phyloP scores from a whole-genome alignment of 352 stramenopile species.

The Globisporangium cystogenes region DNA sequence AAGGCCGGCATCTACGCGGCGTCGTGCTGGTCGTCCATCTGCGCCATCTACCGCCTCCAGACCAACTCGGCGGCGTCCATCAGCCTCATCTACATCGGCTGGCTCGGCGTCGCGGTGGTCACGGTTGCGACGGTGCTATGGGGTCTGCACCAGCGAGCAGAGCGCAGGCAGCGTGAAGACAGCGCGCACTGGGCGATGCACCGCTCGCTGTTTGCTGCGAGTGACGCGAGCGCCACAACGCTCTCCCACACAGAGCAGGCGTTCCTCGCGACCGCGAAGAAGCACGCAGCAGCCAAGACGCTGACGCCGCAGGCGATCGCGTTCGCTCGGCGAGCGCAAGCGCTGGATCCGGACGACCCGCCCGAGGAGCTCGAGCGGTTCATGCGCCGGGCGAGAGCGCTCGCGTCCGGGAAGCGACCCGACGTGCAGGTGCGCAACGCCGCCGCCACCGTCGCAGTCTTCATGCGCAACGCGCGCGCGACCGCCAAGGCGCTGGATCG shows the following conservation, averaged over 20 bases:
- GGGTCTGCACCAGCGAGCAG: conserved; percentile 12
- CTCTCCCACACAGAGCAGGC: conserved; percentile 6
- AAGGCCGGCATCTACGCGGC: conserved; percentile 53
- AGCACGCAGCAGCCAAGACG: background rate
- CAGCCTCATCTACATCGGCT: conserved; percentile 56
- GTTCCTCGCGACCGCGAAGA: conserved; percentile 5
- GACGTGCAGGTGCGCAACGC: conserved; percentile 3
- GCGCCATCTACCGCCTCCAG: conserved; percentile 34
- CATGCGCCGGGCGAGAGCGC: conserved; percentile 10
- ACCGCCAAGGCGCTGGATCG: conserved; percentile 2
- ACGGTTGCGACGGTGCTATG: conserved; percentile 17
- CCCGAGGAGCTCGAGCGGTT: conserved; percentile 12
- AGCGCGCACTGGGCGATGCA: conserved; percentile 13
- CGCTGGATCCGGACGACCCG: conserved; percentile 4
- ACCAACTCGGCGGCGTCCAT: conserved; percentile 18
- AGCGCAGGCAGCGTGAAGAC: conserved; percentile 16
- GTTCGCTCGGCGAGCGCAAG: conserved; percentile 6
- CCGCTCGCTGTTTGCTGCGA: conserved; percentile 8
- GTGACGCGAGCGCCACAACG: background rate
- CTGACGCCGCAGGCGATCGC: conserved; percentile 2
- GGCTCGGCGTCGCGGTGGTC: conserved; percentile 33
- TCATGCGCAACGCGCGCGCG: conserved; percentile 8
- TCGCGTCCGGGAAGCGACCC: conserved; percentile 6
- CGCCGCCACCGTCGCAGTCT: conserved; percentile 6
- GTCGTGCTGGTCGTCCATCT: conserved; percentile 45